Evolutionary conservation across 2,329 filamentous ascomycete species (phyloP).

Genomic region (Waltergamsia citrina): DNA sequence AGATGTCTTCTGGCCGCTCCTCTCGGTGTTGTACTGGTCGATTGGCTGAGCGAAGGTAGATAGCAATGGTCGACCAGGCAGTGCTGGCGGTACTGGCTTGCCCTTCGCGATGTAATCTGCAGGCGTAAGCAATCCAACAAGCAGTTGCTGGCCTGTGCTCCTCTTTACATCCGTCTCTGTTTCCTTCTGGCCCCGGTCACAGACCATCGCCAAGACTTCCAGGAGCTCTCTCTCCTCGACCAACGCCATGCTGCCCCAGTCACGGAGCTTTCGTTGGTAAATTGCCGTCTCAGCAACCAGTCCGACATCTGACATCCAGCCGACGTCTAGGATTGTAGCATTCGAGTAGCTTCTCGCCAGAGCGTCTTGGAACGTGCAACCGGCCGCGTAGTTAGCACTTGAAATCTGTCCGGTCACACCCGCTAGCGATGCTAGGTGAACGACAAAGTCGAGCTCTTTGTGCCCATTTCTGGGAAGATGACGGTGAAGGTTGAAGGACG

Average conservation of each 20-base stretch:
- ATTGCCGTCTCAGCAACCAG: slow-evolving; percentile 11
- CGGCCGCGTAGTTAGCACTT: slow-evolving; percentile 29
- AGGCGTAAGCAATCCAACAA: slow-evolving; percentile 2
- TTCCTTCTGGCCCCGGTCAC: too few relatives aligned
- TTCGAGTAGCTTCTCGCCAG: slow-evolving; percentile 6
- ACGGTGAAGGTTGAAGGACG: slow-evolving; percentile 16
- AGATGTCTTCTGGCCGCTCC: too few relatives aligned
- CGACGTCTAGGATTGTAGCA: slow-evolving; percentile 9
- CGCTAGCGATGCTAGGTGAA: slow-evolving; percentile 22
- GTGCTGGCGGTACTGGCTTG: background rate
- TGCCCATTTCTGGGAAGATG: background rate
- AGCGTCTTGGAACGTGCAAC: slow-evolving; percentile 18
- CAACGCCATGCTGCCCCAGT: slow-evolving; percentile 2
- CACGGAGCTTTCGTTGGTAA: slow-evolving; percentile 1
- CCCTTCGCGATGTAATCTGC: slow-evolving; percentile 2
- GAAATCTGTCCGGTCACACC: slow-evolving; percentile 20
- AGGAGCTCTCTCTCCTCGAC: slow-evolving; percentile 6
- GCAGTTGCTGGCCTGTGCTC: background rate
- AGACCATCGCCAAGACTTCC: slow-evolving; percentile 2
- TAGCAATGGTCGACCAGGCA: slow-evolving; percentile 1
- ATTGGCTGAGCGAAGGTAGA: background rate
- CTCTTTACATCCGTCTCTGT: background rate
- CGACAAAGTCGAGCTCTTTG: slow-evolving; percentile 26
- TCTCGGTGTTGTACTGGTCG: background rate
- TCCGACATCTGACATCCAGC: slow-evolving; percentile 13